A percentile compares a stretch with the other conserved stretches of the same genome.
Conservation (phyloP, 345 rosid genomes). For the Salix purpurea region DNA sequence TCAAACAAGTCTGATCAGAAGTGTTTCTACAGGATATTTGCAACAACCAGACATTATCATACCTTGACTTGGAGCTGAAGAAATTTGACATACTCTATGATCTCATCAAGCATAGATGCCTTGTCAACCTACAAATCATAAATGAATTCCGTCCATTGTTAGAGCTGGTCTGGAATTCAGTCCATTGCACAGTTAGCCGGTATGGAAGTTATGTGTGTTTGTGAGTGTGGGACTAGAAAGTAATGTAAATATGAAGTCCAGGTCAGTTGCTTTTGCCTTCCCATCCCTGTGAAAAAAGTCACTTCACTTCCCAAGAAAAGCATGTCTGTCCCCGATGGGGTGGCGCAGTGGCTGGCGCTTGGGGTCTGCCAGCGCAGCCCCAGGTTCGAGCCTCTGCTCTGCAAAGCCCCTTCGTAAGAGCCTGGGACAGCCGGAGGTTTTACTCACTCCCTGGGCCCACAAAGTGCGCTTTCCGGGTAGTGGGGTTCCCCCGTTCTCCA, state of each 20-base stretch:
- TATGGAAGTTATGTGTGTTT: not conserved
- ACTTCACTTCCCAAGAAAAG: not conserved
- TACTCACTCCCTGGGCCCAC: no score
- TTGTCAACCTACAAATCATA: slow-evolving; percentile 19
- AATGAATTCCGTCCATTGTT: not conserved
- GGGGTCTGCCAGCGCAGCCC: no score
- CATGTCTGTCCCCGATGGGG: no score
- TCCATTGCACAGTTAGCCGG: not conserved
- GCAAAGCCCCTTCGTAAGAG: no score
- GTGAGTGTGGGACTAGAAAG: not conserved
- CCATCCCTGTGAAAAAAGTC: not conserved
- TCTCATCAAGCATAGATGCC: slow-evolving; percentile 25
- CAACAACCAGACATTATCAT: not conserved
- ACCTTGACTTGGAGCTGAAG: slow-evolving; percentile 26
- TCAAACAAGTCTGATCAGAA: not conserved
- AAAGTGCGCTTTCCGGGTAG: no score
- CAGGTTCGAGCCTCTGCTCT: no score
- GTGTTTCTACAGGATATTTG: not conserved
- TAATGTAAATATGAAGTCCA: not conserved
- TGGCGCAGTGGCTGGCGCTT: no score
- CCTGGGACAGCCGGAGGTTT: no score
- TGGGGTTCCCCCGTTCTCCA: no score
- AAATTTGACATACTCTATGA: slow-evolving; percentile 24
- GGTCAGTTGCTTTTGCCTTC: not conserved
- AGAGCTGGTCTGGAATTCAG: not conserved